Percentiles rank a stretch among this genome's conserved stretches.
These are phyloP conservation scores for Periconia macrospinosa DNA, from an alignment of 2,329 filamentous ascomycete species.

Conservation along the genomic window DNA sequence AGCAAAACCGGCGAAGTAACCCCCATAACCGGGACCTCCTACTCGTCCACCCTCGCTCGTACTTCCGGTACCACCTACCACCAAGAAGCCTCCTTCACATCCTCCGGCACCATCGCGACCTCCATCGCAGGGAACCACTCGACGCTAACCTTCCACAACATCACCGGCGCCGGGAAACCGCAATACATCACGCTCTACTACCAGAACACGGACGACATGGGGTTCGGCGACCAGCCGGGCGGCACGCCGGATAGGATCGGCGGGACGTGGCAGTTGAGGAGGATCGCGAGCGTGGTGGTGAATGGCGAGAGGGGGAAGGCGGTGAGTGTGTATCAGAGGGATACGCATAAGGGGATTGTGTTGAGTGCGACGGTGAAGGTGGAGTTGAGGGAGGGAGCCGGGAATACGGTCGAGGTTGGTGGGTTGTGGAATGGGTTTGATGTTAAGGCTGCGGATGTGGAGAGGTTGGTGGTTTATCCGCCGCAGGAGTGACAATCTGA, in stretches of 20 bases:
- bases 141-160: conserved; percentile 54
- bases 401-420: conserved; percentile 62
- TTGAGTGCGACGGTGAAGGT: conserved; percentile 60
- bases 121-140: conserved; percentile 60
- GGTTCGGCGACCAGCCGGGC: conserved; percentile 57
- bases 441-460: conserved; percentile 61
- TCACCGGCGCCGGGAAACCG: conserved; percentile 54
- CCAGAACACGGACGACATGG: conserved; percentile 64
- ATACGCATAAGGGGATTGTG: conserved; percentile 63
- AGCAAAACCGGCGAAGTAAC: conserved; percentile 53
- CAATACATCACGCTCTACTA: conserved; percentile 64
- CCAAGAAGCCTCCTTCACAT: conserved; percentile 59
- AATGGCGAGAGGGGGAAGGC: conserved; percentile 55
- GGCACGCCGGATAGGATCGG: conserved; percentile 63
- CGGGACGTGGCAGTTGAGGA: conserved; percentile 61
- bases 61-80: conserved; percentile 54
- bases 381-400: conserved; percentile 56
- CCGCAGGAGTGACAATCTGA: too few relatives aligned
- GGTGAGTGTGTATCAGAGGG: conserved; percentile 56
- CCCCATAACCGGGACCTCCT: conserved; percentile 52
- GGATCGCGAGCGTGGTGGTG: conserved; percentile 63
- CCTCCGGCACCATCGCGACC: conserved; percentile 51
- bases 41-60: conserved; percentile 49
- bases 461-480: conserved; percentile 63
- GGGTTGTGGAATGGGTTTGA: conserved; percentile 60